Conservation (phyloP, 2,329 filamentous ascomycete species). For the Fusarium aywerte region DNA sequence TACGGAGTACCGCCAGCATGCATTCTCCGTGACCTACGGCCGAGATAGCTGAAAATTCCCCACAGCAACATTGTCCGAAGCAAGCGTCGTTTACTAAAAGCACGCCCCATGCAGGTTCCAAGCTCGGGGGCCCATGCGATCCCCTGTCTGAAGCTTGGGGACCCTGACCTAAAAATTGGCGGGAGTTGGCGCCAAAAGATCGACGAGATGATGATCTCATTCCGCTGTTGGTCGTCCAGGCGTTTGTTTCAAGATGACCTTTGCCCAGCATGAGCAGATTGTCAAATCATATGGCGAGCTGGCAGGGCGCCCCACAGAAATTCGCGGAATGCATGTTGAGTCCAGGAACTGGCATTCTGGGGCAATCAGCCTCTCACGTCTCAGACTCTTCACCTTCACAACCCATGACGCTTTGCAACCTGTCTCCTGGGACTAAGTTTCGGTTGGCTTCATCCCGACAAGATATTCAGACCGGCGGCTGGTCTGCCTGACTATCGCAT, state of each 20-base stretch:
- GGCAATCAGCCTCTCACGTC: constrained; percentile 31
- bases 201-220: constrained; percentile 48
- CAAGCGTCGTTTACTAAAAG: constrained; percentile 28
- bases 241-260: constrained; percentile 47
- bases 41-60: constrained; percentile 41
- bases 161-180: constrained; percentile 43
- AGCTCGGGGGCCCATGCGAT: constrained; percentile 15
- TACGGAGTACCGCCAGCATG: constrained; percentile 32
- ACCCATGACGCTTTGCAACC: constrained; percentile 41
- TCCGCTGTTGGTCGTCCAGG: constrained; percentile 44
- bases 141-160: constrained; percentile 35
- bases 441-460: constrained; percentile 43
- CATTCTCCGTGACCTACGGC: constrained; percentile 40
- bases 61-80: constrained; percentile 34
- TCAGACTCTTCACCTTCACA: constrained; percentile 17
- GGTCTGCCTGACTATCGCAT: constrained; percentile 12
- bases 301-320: constrained; percentile 25
- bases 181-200: constrained; percentile 47
- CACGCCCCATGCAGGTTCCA: constrained; percentile 31
- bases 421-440: constrained; percentile 33
- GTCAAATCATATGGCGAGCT: constrained; percentile 38
- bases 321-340: constrained; percentile 34
- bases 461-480: constrained; percentile 19
- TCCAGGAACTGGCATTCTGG: constrained; percentile 29
- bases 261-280: constrained; percentile 24